Evolutionary conservation across 345 rosid genomes (phyloP).

Genomic region (Odontarrhena argentea): DNA sequence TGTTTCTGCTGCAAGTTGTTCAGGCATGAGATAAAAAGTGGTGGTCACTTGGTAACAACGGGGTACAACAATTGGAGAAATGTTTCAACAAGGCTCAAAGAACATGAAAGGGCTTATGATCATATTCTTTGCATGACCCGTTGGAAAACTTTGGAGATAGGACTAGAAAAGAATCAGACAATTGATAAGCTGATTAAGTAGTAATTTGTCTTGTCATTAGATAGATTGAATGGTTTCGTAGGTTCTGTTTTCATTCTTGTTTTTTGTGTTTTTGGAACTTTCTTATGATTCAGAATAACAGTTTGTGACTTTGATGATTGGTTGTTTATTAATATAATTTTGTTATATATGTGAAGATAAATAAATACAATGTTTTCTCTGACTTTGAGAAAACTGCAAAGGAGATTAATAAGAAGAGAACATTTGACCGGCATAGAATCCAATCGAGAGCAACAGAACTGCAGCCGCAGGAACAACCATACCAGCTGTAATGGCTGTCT

Average conservation of each 20-base stretch:
- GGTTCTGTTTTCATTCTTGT: too few species aligned
- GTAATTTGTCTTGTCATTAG: background rate
- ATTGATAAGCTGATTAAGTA: constrained; percentile 14
- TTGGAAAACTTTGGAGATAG: constrained; percentile 12
- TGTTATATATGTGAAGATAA: constrained; percentile 1
- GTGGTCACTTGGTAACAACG: constrained; percentile 19
- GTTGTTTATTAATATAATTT: constrained; percentile 14
- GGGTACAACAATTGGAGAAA: constrained; percentile 19
- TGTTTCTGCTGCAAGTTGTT: constrained; percentile 16
- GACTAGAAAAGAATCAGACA: constrained; percentile 12
- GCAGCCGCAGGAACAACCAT: constrained; percentile 33
- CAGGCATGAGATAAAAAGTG: background rate
- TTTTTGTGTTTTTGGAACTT: too few species aligned
- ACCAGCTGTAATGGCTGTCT: constrained; percentile 23
- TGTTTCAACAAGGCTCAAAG: constrained; percentile 9
- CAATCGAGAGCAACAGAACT: constrained; percentile 36
- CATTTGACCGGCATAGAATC: constrained; percentile 35
- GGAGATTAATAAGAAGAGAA: constrained; percentile 20
- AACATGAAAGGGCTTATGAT: background rate
- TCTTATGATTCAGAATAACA: constrained; percentile 2
- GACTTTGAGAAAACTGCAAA: constrained; percentile 8
- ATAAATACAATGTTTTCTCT: background rate
- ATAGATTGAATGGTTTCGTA: background rate
- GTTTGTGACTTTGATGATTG: background rate
- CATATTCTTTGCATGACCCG: constrained; percentile 14